Percentiles rank a stretch among this genome's conserved stretches.
phyloP scores from a whole-genome alignment of 768 basidiomycete genomes.

The Erythrobasidium yunnanense region DNA sequence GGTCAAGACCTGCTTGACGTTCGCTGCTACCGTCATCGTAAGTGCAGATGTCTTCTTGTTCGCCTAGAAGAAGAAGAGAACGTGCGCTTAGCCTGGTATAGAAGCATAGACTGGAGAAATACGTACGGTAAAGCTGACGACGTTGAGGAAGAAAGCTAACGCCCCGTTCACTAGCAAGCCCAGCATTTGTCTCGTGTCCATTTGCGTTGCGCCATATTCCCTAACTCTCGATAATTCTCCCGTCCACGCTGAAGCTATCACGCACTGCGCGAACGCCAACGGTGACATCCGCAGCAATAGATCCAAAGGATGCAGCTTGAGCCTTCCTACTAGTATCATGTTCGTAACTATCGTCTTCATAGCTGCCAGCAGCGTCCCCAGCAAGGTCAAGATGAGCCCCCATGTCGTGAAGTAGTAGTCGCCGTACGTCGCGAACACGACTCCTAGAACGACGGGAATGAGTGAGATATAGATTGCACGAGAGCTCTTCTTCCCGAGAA shows the following conservation, averaged over 20 bases:
- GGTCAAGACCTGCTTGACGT: conserved; percentile 38
- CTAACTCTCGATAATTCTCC: conserved; percentile 67
- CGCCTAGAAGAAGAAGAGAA: conserved; percentile 43
- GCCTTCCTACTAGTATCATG: conserved; percentile 47
- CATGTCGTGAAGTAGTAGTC: conserved; percentile 82
- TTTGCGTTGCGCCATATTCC: conserved; percentile 47
- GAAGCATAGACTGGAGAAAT: background rate
- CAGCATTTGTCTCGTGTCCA: conserved; percentile 46
- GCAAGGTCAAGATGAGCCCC: conserved; percentile 75
- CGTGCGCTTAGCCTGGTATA: background rate
- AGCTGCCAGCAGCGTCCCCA: conserved; percentile 83
- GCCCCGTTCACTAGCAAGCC: conserved; percentile 65
- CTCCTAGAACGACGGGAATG: conserved; percentile 74
- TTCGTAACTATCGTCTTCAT: conserved; percentile 89
- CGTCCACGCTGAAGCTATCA: conserved; percentile 60
- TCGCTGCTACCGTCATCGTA: conserved; percentile 71
- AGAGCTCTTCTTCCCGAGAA: conserved; percentile 57
- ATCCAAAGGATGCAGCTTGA: conserved; percentile 62
- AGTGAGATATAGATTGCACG: conserved; percentile 59
- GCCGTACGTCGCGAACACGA: conserved; percentile 76
- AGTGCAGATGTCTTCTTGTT: conserved; percentile 81
- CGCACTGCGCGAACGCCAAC: conserved; percentile 77
- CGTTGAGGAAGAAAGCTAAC: conserved; percentile 84
- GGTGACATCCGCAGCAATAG: conserved; percentile 82
- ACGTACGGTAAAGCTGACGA: conserved; percentile 66